Evolutionary conservation across 164 flowering plant genomes (phyloP).

Genomic region (Vitis labrusca): DNA sequence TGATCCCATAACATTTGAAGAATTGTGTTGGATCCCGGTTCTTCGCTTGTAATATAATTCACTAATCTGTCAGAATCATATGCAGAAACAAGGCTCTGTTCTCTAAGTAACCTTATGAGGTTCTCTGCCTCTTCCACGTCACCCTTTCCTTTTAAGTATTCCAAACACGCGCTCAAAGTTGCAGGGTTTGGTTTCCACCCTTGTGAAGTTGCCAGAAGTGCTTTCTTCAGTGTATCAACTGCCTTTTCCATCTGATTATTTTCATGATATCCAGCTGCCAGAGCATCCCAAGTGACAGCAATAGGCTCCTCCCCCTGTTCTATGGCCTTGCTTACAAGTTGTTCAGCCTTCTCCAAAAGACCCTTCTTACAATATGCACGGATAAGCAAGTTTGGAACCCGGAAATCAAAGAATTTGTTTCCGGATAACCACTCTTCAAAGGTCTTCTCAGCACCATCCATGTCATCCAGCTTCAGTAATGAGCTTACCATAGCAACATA

Average conservation of each 20-base stretch:
- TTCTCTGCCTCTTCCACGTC: slow-evolving; percentile 24
- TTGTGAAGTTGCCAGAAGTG: slow-evolving; percentile 5
- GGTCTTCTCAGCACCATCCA: slow-evolving; percentile 37
- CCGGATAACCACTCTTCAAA: slow-evolving; percentile 35
- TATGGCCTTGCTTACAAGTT: slow-evolving; percentile 10
- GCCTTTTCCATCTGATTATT: slow-evolving; percentile 31
- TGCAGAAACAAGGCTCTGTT: background rate
- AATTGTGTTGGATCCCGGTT: background rate
- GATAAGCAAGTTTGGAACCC: slow-evolving; percentile 28
- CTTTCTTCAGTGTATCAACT: slow-evolving; percentile 29
- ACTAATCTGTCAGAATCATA: background rate
- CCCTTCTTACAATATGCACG: slow-evolving; percentile 34
- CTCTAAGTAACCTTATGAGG: slow-evolving; percentile 5
- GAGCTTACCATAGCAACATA: slow-evolving; percentile 32
- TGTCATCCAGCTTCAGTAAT: slow-evolving; percentile 36
- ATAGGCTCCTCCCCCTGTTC: slow-evolving; percentile 25
- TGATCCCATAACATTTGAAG: slow-evolving; percentile 5
- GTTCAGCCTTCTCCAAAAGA: slow-evolving; percentile 35
- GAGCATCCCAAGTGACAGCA: slow-evolving; percentile 24
- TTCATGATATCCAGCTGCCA: slow-evolving; percentile 27
- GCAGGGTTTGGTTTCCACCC: slow-evolving; percentile 14
- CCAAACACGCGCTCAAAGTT: slow-evolving; percentile 22
- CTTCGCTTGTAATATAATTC: background rate
- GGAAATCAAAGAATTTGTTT: slow-evolving; percentile 15
- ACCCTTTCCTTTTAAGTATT: slow-evolving; percentile 25